Percentiles rank a stretch among this genome's conserved stretches.
These are phyloP conservation scores for Rhododendron kiyosumense DNA, from an alignment of 148 eudicot species.

Conservation along the genomic window DNA sequence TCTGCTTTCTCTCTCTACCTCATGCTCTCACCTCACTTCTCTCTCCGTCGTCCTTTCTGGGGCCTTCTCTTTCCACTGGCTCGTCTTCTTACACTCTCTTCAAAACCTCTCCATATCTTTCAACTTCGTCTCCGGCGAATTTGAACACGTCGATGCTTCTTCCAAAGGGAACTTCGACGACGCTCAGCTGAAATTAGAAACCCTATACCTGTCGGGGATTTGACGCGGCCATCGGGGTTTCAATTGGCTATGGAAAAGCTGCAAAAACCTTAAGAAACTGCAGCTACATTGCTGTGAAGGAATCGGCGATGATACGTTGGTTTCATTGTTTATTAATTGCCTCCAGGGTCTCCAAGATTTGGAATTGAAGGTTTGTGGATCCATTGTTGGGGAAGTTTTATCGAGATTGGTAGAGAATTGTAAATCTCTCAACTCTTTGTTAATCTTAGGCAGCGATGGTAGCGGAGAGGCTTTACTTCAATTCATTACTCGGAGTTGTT, in stretches of 20 bases:
- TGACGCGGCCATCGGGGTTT: conserved; percentile 31
- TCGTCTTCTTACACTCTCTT: neutral
- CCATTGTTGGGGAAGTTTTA: conserved; percentile 31
- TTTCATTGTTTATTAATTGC: conserved; percentile 21
- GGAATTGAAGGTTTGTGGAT: conserved; percentile 46
- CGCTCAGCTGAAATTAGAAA: conserved; percentile 26
- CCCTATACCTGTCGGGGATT: conserved; percentile 33
- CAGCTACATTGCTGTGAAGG: conserved; percentile 46
- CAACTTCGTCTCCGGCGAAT: neutral
- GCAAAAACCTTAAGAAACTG: conserved; percentile 30
- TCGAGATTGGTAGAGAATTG: conserved; percentile 32
- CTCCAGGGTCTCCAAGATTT: conserved; percentile 32
- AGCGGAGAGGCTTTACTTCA: conserved; percentile 42
- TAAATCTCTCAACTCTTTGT: conserved; percentile 24
- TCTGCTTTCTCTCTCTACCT: conserved; percentile 29
- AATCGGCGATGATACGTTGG: conserved; percentile 37
- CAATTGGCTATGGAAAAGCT: conserved; percentile 48
- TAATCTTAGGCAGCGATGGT: conserved; percentile 50
- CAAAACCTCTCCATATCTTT: neutral
- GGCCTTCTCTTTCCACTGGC: neutral
- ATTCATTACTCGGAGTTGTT: conserved; percentile 32
- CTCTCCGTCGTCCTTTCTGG: neutral
- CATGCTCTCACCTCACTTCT: conserved; percentile 12
- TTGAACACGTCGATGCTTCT: neutral
- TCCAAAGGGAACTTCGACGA: neutral